Evolutionary conservation across 2,329 filamentous ascomycete species (phyloP), one percentile per base, ranked within the genome.

Genomic region (Cladosporium cucumerinum): DNA sequence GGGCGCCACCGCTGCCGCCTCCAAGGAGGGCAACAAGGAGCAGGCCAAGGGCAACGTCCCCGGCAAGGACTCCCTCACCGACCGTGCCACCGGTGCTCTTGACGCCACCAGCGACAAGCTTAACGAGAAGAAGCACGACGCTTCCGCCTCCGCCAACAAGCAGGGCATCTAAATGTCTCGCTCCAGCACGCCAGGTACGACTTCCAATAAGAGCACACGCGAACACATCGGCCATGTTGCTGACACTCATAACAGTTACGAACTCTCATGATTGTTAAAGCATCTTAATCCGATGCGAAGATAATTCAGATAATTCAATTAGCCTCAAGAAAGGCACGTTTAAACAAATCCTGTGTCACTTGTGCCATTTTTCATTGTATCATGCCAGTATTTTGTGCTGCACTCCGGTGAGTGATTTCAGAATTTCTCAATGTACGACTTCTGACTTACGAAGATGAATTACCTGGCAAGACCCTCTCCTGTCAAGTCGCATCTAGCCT

Each of bases 11-110:
- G 80, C 80, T 67, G 82, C 83, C 70, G 80, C 84, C 67, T 85
- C 82, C 80, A 89, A 90, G 85, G 86, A 89, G 80, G 81, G 81
- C 81, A 89, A 90, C 85, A 89, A 90, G 85, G 71, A 75, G 73
- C 76, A 78, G 69, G 78, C 77, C 73, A 80, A 79, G 69, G 87
- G 87, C 77, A 89, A 89, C 84, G 85, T 86, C 75, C 71, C 72
- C 63, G 76, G 71, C 76, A 79, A 87, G 74, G 82, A 81, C 67
- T 69, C 71, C 70, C 6, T 87, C 65, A 75, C 78, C 74, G 86
- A 84, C 74, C 86, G 87, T 69, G 79, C 79, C 72, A 78, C 76
- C 54, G 84, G 84, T 67, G 84, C 82, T 64, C 78, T 82, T 73
- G 81, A 82, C 68, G 84, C 84, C 61, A 69, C 79, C 52, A 68